Base-by-base conservation (phyloP, 2,329 filamentous ascomycete species). In the Westerdykella aurantiaca region DNA sequence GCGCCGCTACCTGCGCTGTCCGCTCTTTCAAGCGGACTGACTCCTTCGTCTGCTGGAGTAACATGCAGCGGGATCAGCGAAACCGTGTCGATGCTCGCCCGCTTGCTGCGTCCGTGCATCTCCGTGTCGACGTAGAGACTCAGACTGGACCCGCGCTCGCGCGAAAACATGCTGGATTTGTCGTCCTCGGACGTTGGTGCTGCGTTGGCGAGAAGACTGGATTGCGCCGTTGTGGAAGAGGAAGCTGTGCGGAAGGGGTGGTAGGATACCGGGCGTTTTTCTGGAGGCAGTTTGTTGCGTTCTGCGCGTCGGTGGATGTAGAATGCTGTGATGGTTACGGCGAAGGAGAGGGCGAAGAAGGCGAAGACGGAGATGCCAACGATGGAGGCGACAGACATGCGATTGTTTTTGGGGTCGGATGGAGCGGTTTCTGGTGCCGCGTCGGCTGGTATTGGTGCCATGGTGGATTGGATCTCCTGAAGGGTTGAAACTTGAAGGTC, bases 161-260 rank as follows among this genome's bases (percentile, higher is more conserved):
- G 52, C 34, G 54, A 62, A 55, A 64, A 66, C 63, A 66, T 64
- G 52, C 41, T 58, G 12, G 51, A 53, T 33, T 58, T 63, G 35
- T 53, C 49, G 45, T 64, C 59, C 38, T 61, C 57, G 14, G 48
- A 45, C 5, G 31, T 39, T 2, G 43, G 42, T 22, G 46, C 45
- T 10, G 38, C 49, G 37, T 61, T 51, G 7, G 46, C 51, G 34
- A 66, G 50, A 5, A 66, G 56, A 10, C 52, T 51, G 34, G 48
- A 47, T 35, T 57, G 57, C 18, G 57, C 56, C 9, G 25, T 29
- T 29, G 25, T 29, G 33, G 17, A 14, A 21, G 58, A 51, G 7
- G 42, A 42, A 7, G 37, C 22, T 33, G 45, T 49, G 31, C 53
- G 51, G 45, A 50, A 56, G 17, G 53, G 53, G 23, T 43, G 53